Conservation (phyloP, 371 early-diverging fungal genomes). For the Mortierella sp. region DNA sequence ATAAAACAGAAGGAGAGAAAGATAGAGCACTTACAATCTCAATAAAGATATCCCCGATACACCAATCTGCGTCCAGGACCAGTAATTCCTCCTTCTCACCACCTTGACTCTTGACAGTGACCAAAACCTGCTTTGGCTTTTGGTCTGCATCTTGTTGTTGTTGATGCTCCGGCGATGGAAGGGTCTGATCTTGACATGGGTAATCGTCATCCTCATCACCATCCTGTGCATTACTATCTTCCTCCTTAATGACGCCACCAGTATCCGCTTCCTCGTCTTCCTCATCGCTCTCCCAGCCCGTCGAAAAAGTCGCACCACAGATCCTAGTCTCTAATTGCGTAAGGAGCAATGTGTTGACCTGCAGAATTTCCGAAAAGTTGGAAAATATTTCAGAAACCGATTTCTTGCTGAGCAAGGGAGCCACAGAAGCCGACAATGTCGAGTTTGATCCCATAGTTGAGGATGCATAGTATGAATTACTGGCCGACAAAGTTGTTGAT, state of each 20-base stretch:
- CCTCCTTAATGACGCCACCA: not conserved
- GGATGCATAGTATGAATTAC: conserved; percentile 15
- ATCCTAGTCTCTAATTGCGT: conserved; percentile 66
- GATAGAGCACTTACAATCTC: conserved; percentile 57
- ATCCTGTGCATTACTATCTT: not conserved
- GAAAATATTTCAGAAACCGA: conserved; percentile 68
- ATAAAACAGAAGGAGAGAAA: not conserved
- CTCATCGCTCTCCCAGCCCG: conserved; percentile 53
- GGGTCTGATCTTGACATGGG: conserved; percentile 43
- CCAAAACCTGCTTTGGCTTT: conserved; percentile 43
- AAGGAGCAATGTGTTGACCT: conserved; percentile 69
- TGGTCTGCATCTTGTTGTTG: conserved; percentile 51
- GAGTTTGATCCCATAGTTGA: conserved; percentile 49
- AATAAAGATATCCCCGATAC: conserved; percentile 76
- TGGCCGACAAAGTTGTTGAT: not conserved
- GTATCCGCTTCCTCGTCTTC: conserved; percentile 14
- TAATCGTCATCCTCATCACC: not conserved
- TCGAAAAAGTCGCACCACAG: conserved; percentile 38
- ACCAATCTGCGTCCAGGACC: conserved; percentile 63
- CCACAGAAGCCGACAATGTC: conserved; percentile 32
- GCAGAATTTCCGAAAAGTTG: conserved; percentile 72
- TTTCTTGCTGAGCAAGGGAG: conserved; percentile 56
- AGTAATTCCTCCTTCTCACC: conserved; percentile 39
- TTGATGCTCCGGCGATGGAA: conserved; percentile 11
- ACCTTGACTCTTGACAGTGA: conserved; percentile 43